A percentile compares a stretch with the other conserved stretches of the same genome.
phyloP scores from a whole-genome alignment of 306 rosid species.

The Begonia fuchsioides region DNA sequence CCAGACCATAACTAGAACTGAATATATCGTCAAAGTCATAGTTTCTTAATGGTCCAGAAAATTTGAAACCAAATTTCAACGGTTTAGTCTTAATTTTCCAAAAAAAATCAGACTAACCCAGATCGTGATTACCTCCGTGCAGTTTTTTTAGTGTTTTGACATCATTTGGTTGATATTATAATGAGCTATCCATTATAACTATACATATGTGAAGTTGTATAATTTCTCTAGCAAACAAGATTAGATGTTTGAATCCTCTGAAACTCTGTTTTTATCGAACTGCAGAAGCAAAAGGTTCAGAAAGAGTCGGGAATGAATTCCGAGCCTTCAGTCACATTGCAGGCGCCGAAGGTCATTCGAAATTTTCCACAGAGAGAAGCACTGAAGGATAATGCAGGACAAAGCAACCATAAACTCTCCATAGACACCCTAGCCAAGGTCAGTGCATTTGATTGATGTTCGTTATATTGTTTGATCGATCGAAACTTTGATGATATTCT shows the following conservation, averaged over 20 bases:
- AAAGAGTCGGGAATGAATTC: conserved; percentile 17
- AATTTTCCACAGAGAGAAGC: conserved; percentile 47
- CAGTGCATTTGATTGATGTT: conserved; percentile 4
- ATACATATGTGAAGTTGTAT: background rate
- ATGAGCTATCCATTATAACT: background rate
- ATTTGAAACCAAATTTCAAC: too few relatives aligned
- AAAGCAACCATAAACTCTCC: conserved; percentile 21
- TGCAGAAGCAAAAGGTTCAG: conserved; percentile 67
- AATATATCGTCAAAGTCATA: too few relatives aligned
- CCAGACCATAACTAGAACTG: too few relatives aligned
- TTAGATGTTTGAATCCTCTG: background rate
- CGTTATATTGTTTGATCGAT: conserved; percentile 5
- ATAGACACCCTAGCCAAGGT: conserved; percentile 49
- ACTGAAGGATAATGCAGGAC: conserved; percentile 30
- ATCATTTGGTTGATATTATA: background rate
- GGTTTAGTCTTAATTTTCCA: too few relatives aligned
- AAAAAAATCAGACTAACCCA: too few relatives aligned
- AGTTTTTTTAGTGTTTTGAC: background rate
- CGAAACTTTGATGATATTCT: background rate
- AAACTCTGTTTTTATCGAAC: too few relatives aligned
- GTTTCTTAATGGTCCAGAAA: too few relatives aligned
- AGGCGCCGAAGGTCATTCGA: conserved; percentile 34
- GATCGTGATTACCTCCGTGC: too few relatives aligned
- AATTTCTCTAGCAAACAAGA: background rate
- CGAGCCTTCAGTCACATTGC: conserved; percentile 14